Evolutionary conservation across 1,284 basidiomycete species (phyloP).

Genomic region (Heterobasidion irregulare): DNA sequence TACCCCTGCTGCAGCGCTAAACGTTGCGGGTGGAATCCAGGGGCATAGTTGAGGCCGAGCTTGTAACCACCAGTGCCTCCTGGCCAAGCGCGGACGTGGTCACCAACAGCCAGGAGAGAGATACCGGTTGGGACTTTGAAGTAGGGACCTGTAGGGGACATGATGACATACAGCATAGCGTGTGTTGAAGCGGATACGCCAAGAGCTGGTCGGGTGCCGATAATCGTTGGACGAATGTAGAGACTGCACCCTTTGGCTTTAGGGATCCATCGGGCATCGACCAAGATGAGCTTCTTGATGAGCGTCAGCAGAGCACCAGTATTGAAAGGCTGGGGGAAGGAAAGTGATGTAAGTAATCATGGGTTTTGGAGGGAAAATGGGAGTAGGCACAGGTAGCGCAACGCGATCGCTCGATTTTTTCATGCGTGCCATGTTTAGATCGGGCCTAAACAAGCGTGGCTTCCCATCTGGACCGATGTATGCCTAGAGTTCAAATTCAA

Average conservation of each 20-base stretch:
- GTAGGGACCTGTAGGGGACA: constrained; percentile 64
- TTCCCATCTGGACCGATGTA: constrained; percentile 61
- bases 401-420: constrained; percentile 50
- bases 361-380: constrained; percentile 10
- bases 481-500: constrained; percentile 34
- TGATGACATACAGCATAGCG: constrained; percentile 66
- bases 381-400: constrained; percentile 50
- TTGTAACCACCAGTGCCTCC: constrained; percentile 68
- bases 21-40: constrained; percentile 57
- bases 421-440: constrained; percentile 77
- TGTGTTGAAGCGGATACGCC: constrained; percentile 64
- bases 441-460: constrained; percentile 69
- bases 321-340: constrained; percentile 47
- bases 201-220: constrained; percentile 71
- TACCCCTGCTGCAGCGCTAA: constrained; percentile 62
- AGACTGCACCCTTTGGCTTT: constrained; percentile 58
- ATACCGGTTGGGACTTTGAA: constrained; percentile 60
- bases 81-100: constrained; percentile 76
- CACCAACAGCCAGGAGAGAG: constrained; percentile 60
- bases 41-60: constrained; percentile 65
- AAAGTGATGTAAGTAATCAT: background rate
- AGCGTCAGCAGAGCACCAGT: constrained; percentile 53
- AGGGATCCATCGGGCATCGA: constrained; percentile 77
- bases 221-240: constrained; percentile 78
- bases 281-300: constrained; percentile 58